Percentiles rank a stretch among this genome's conserved stretches.
Evolutionary conservation across 306 rosid species (phyloP).

Genomic region (Trifolium subterraneum): DNA sequence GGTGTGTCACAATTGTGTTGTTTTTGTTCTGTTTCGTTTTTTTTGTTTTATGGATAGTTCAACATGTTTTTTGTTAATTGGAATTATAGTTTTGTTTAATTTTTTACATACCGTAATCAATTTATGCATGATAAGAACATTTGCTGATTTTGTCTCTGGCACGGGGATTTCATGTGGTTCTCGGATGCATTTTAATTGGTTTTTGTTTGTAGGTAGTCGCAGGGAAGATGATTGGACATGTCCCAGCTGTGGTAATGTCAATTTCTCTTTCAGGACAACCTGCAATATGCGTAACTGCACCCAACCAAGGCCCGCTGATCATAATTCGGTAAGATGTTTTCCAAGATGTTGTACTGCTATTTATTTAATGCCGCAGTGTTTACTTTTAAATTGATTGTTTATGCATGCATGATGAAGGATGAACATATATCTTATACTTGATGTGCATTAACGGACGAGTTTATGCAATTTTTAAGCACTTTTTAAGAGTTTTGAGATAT

Average conservation of each 20-base stretch:
- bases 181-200: conserved; percentile 4
- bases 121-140: background rate
- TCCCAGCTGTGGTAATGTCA: conserved; percentile 97
- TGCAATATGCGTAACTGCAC: conserved; percentile 99
- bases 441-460: background rate
- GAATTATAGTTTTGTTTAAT: background rate
- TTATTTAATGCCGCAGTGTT: background rate
- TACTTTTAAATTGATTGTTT: background rate
- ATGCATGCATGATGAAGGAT: conserved; percentile 4
- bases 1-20: conserved; percentile 49
- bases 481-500: background rate
- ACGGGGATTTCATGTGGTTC: conserved; percentile 4
- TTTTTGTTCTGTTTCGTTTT: background rate
- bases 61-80: background rate
- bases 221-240: conserved; percentile 99
- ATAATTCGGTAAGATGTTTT: conserved; percentile 63
- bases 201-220: conserved; percentile 76
- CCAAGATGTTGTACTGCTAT: background rate
- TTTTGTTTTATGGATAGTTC: background rate
- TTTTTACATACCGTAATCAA: conserved; percentile 6
- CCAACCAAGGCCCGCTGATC: conserved; percentile 99
- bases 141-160: background rate
- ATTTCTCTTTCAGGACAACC: conserved; percentile 95
- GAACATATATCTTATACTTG: background rate
- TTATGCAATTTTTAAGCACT: background rate